A percentile compares a stretch with the other conserved stretches of the same genome.
These are phyloP conservation scores for Curvularia verruculosa DNA, from an alignment of 2,329 filamentous ascomycete species.

Conservation along the genomic window DNA sequence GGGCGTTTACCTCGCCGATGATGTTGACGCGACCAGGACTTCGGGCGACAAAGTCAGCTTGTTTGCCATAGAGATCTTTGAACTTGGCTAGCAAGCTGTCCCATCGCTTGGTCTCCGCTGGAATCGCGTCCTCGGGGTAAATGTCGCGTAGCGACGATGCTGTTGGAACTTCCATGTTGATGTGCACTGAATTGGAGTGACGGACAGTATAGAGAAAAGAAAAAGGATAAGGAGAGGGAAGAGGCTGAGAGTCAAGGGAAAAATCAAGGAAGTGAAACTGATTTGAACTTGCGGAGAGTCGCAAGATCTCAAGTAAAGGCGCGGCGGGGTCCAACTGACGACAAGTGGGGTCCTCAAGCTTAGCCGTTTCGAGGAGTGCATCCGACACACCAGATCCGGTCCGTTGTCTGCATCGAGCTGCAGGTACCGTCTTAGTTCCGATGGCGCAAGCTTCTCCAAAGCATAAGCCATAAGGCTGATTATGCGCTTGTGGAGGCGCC, in stretches of 20 bases:
- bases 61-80: slow-evolving; percentile 69
- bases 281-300: slow-evolving; percentile 22
- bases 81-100: slow-evolving; percentile 74
- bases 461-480: neutral
- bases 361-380: slow-evolving; percentile 26
- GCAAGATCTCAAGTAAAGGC: slow-evolving; percentile 26
- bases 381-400: slow-evolving; percentile 22
- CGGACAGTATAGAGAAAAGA: neutral
- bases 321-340: slow-evolving; percentile 30
- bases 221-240: neutral
- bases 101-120: slow-evolving; percentile 75
- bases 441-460: slow-evolving; percentile 1
- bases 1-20: slow-evolving; percentile 73
- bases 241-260: slow-evolving; percentile 1
- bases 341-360: slow-evolving; percentile 31
- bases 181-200: neutral
- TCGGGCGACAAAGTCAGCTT: slow-evolving; percentile 80
- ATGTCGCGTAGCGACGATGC: slow-evolving; percentile 78
- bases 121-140: slow-evolving; percentile 76
- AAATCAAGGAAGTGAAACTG: slow-evolving; percentile 9
- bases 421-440: slow-evolving; percentile 19
- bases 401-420: slow-evolving; percentile 24
- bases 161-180: slow-evolving; percentile 67
- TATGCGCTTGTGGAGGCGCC: neutral
- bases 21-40: slow-evolving; percentile 97